phyloP scores from a whole-genome alignment of 441 rosid genomes.

The Euphorbia celastroides region DNA sequence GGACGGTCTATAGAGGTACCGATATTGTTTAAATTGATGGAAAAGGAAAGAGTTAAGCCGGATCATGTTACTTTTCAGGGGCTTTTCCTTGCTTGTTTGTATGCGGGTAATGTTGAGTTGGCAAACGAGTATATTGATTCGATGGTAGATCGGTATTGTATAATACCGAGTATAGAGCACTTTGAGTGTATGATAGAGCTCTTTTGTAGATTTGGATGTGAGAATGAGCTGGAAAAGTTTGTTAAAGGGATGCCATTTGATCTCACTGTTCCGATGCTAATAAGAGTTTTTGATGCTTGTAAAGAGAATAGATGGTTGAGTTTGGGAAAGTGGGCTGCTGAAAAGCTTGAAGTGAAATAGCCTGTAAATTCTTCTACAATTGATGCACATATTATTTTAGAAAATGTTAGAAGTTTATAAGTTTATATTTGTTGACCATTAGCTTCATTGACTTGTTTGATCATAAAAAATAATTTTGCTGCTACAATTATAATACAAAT shows the following conservation, averaged over 20 bases:
- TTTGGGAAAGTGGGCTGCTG: constrained; percentile 60
- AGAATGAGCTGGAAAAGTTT: constrained; percentile 56
- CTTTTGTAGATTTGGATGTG: constrained; percentile 36
- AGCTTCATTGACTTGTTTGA: too few relatives aligned
- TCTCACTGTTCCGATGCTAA: constrained; percentile 51
- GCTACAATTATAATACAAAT: too few relatives aligned
- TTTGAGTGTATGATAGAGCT: constrained; percentile 70
- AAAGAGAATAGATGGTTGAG: constrained; percentile 29
- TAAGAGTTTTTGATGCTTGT: constrained; percentile 43
- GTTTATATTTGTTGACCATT: too few relatives aligned
- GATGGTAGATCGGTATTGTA: constrained; percentile 40
- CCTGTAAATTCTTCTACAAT: too few relatives aligned
- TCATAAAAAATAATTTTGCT: too few relatives aligned
- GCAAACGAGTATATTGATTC: constrained; percentile 48
- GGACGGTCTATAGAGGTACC: constrained; percentile 52
- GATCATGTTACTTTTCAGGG: constrained; percentile 64
- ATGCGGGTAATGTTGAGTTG: constrained; percentile 40
- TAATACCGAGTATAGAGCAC: constrained; percentile 67
- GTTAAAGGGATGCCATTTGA: constrained; percentile 56
- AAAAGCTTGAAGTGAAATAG: constrained; percentile 29
- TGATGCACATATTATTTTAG: too few relatives aligned
- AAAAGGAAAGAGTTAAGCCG: constrained; percentile 54
- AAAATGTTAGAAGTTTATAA: too few relatives aligned
- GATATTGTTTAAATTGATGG: constrained; percentile 49
- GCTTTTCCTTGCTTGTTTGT: constrained; percentile 57